Conservation (phyloP, 306 rosid species). For the Cicer pinnatifidum region DNA sequence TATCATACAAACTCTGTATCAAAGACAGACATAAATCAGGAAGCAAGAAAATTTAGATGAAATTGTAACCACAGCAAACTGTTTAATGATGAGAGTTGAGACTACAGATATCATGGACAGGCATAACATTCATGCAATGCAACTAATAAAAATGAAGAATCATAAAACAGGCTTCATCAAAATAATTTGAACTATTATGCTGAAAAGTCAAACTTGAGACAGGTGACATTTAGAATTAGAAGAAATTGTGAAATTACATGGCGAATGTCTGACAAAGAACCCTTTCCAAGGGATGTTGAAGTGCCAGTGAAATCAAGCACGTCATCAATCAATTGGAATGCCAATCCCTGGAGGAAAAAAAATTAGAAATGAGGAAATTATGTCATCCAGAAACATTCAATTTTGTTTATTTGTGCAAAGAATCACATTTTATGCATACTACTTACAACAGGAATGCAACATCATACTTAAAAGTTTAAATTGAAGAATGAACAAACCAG, state of each 20-base stretch:
- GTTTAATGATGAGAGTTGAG: not conserved
- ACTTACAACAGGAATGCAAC: no score
- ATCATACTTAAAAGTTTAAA: slow-evolving; percentile 20
- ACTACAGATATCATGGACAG: not conserved
- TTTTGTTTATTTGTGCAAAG: not conserved
- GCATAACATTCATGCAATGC: no score
- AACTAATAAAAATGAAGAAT: not conserved
- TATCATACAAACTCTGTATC: not conserved
- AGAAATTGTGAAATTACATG: slow-evolving; percentile 60
- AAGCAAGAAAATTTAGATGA: no score
- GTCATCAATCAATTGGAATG: slow-evolving; percentile 91
- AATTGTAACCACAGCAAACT: no score
- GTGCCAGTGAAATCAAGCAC: slow-evolving; percentile 93
- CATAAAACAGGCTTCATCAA: slow-evolving; percentile 3
- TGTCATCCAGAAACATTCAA: not conserved
- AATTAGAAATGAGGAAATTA: not conserved
- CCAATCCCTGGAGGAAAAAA: slow-evolving; percentile 75
- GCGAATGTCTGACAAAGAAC: slow-evolving; percentile 83
- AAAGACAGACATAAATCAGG: no score
- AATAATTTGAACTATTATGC: not conserved
- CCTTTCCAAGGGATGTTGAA: slow-evolving; percentile 93
- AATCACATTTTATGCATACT: no score
- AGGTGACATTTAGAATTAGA: slow-evolving; percentile 16
- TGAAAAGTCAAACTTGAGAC: slow-evolving; percentile 28
- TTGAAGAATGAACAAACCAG: slow-evolving; percentile 69